Conservation (phyloP, 106 monocot genomes). For the Allium sativum region DNA sequence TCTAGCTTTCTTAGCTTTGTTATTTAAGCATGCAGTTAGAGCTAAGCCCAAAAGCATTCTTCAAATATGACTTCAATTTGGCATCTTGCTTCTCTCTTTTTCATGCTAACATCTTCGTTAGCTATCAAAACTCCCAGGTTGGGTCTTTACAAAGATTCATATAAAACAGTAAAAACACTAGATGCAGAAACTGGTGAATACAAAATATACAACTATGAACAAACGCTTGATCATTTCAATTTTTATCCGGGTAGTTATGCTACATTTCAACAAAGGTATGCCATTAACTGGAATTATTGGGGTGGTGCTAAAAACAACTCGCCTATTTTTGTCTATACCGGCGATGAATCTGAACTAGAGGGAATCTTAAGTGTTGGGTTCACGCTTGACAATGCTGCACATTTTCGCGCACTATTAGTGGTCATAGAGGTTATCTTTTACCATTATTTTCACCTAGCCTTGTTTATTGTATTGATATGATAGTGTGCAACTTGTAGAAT, state of each 20-base stretch:
- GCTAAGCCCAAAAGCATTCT: no score
- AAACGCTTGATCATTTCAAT: constrained; percentile 42
- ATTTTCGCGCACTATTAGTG: constrained; percentile 24
- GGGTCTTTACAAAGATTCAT: neutral
- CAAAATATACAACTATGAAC: constrained; percentile 12
- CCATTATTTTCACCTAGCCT: no score
- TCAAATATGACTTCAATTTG: neutral
- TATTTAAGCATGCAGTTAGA: no score
- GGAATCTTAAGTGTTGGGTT: constrained; percentile 8
- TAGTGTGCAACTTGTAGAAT: no score
- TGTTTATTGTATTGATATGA: no score
- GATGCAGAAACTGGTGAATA: neutral
- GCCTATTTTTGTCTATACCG: constrained; percentile 45
- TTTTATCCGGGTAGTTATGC: constrained; percentile 21
- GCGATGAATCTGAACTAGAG: constrained; percentile 22
- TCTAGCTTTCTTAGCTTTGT: no score
- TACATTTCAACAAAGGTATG: constrained; percentile 35
- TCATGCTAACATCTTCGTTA: neutral
- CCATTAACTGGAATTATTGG: constrained; percentile 27
- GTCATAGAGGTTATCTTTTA: constrained; percentile 25
- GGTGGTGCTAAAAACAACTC: constrained; percentile 17
- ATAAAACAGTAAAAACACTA: neutral
- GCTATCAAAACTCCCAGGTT: constrained; percentile 1
- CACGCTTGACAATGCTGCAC: constrained; percentile 16
- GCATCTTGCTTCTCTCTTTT: neutral